These are phyloP conservation scores for Fusarium keratoplasticum DNA, from an alignment of 2,329 filamentous ascomycete genomes.

Conservation along the genomic window DNA sequence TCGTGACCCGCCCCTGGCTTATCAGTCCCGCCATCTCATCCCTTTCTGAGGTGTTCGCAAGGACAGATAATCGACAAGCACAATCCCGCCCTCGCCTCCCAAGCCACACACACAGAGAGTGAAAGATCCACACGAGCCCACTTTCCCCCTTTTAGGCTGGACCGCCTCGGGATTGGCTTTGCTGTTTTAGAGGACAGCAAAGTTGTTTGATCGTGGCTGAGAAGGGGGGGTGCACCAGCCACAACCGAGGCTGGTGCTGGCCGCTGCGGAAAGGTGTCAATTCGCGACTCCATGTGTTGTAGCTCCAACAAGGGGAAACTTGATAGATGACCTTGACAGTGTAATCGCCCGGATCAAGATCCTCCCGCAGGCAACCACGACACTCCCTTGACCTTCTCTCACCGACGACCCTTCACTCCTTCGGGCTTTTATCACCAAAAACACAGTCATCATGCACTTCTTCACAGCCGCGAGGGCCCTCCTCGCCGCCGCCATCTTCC, in stretches of 20 bases:
- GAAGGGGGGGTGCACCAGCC: background rate
- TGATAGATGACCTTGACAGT: slow-evolving; percentile 4
- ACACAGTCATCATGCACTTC: slow-evolving; percentile 43
- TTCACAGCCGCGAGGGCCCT: slow-evolving; percentile 56
- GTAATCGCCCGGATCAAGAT: background rate
- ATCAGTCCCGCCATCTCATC: slow-evolving; percentile 36
- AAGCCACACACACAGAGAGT: slow-evolving; percentile 22
- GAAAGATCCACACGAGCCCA: slow-evolving; percentile 15
- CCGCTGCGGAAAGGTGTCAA: slow-evolving; percentile 47
- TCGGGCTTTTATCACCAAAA: background rate
- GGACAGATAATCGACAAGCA: slow-evolving; percentile 30
- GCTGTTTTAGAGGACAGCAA: slow-evolving; percentile 28
- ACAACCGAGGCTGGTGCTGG: slow-evolving; percentile 2
- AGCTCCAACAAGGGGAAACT: slow-evolving; percentile 31
- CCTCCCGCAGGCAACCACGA: slow-evolving; percentile 12
- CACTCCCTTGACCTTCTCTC: slow-evolving; percentile 17
- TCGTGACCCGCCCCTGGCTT: slow-evolving; percentile 22
- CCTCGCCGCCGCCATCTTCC: slow-evolving; percentile 57
- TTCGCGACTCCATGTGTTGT: slow-evolving; percentile 39
- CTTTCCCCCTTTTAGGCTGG: slow-evolving; percentile 36
- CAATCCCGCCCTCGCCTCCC: slow-evolving; percentile 12
- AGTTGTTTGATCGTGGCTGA: slow-evolving; percentile 30
- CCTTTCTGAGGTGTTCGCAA: slow-evolving; percentile 36
- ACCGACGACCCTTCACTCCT: slow-evolving; percentile 11
- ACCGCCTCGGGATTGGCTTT: slow-evolving; percentile 20